Percentiles rank a stretch among this genome's conserved stretches.
phyloP scores from a whole-genome alignment of 257 asterid species.

The Phtheirospermum japonicum region DNA sequence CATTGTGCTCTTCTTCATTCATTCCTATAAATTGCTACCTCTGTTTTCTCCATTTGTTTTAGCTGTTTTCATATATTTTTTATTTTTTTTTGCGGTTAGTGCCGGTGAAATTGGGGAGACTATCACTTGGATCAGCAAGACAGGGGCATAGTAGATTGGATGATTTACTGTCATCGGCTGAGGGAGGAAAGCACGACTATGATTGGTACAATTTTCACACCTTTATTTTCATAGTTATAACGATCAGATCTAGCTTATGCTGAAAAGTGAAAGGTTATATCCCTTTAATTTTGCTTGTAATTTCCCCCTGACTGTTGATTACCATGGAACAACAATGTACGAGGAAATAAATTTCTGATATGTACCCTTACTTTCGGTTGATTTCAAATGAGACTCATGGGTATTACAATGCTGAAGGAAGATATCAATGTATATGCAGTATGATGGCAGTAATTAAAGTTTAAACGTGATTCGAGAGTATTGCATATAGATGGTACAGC shows the following conservation, averaged over 20 bases:
- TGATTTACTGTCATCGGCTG: constrained; percentile 46
- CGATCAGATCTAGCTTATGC: constrained; percentile 37
- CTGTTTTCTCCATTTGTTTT: background rate
- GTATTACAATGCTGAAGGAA: constrained; percentile 15
- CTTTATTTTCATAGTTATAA: constrained; percentile 6
- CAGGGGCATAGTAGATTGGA: constrained; percentile 47
- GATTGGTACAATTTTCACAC: constrained; percentile 44
- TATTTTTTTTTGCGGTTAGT: constrained; percentile 30
- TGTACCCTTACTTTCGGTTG: constrained; percentile 16
- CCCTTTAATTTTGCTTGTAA: constrained; percentile 16
- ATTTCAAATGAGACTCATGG: constrained; percentile 12
- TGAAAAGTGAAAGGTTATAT: background rate
- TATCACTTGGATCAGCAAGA: constrained; percentile 51
- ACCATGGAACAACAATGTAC: background rate
- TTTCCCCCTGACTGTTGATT: constrained; percentile 2
- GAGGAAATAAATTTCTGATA: constrained; percentile 3
- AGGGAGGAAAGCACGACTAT: constrained; percentile 60
- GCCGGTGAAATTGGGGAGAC: constrained; percentile 53
- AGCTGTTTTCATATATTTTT: constrained; percentile 18
- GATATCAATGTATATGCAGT: constrained; percentile 11
- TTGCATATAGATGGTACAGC: background rate
- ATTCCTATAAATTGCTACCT: background rate
- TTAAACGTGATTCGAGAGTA: constrained; percentile 8
- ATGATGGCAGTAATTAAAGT: background rate
- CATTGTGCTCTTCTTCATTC: background rate